Base-by-base conservation (phyloP, 305 asterid species). In the Caryopteris hybrid region DNA sequence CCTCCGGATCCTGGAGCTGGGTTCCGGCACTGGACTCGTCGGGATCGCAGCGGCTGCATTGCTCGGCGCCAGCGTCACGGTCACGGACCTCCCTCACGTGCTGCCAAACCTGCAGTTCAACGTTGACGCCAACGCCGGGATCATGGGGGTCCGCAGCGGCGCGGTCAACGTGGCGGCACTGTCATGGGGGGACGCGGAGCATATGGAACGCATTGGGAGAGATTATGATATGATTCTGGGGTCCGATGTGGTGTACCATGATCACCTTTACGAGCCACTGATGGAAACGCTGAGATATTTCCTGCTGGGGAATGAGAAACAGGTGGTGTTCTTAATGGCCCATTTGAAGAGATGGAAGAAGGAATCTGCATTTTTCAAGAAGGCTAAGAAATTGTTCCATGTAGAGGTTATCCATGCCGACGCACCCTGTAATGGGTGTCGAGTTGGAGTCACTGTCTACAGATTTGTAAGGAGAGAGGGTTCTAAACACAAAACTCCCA, bases 31-130 rank as follows among this genome's bases (percentile, higher is more conserved):
- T 6, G 97, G 97, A 0, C 76, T 85, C 1, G 95, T 83, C 3
- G 97, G 97, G n/a, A 90, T 92, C 13, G 92, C 96, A 0, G 96
- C 97, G 0, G 97, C 97, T 0, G 93, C 90, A 2, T 18, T 85
- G 9, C 88, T 92, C 10, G 85, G 91, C 1, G 95, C 95, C 29
- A 33, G 65, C 18, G 97, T 92, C 55, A 90, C 95, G 0, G 85
- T 84, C 52, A 92, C 98, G 0, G 98, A 92, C 79, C 95, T 90
- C 53, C 92, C 97, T 42, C 88, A 76, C 77, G 97, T 86, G 65
- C 76, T 90, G 23, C 80, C 92, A 18, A 90, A 90, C 62, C 81
- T 92, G 60, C 84, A 64, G 57, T 81, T 71, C 86, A 88, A 92
- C 75, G 84, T 68, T 8, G 86, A 80, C 9, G 83, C 84, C 23